A percentile compares a stretch with the other conserved stretches of the same genome.
Conservation (phyloP, 1,139 yeast genomes). For the Scheffersomyces lignicola region DNA sequence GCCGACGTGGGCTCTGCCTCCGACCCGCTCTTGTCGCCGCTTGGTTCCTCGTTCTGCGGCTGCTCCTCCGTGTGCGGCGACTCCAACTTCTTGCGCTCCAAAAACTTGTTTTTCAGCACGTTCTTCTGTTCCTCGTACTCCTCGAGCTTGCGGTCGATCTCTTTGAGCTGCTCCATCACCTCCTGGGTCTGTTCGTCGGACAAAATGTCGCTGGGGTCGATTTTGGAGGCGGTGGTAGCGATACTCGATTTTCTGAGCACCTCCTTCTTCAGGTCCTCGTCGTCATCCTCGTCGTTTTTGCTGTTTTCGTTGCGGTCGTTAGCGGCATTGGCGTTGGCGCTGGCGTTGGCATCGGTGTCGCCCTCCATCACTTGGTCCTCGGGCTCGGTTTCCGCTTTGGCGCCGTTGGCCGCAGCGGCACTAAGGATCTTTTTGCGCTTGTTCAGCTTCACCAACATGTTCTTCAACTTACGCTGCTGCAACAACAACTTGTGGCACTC, state of each 20-base stretch:
- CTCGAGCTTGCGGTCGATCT: conserved; percentile 39
- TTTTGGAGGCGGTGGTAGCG: conserved; percentile 2
- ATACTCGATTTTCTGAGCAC: conserved; percentile 3
- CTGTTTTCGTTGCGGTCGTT: not conserved
- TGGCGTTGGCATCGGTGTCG: conserved; percentile 1
- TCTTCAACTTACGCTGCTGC: conserved; percentile 47
- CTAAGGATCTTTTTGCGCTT: conserved; percentile 33
- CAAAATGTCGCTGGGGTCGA: conserved; percentile 16
- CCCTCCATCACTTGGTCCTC: conserved; percentile 2
- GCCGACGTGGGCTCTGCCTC: conserved; percentile 9
- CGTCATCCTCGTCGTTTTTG: not conserved
- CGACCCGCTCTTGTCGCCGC: conserved; percentile 6
- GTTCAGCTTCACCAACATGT: conserved; percentile 43
- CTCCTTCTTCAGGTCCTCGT: conserved; percentile 7
- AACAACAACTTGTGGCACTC: conserved; percentile 49
- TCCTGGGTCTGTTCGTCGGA: conserved; percentile 35
- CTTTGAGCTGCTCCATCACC: conserved; percentile 32
- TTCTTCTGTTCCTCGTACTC: conserved; percentile 37
- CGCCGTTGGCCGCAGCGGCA: not conserved
- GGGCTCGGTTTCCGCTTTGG: conserved; percentile 2
- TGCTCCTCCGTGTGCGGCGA: conserved; percentile 7
- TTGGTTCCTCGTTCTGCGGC: conserved; percentile 4
- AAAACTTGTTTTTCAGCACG: conserved; percentile 35
- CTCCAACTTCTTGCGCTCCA: conserved; percentile 18
- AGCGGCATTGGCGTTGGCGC: not conserved